Percentiles rank a stretch among this genome's conserved stretches.
Evolutionary conservation across 257 asterid species (phyloP).

Genomic region (Coffea canephora): DNA sequence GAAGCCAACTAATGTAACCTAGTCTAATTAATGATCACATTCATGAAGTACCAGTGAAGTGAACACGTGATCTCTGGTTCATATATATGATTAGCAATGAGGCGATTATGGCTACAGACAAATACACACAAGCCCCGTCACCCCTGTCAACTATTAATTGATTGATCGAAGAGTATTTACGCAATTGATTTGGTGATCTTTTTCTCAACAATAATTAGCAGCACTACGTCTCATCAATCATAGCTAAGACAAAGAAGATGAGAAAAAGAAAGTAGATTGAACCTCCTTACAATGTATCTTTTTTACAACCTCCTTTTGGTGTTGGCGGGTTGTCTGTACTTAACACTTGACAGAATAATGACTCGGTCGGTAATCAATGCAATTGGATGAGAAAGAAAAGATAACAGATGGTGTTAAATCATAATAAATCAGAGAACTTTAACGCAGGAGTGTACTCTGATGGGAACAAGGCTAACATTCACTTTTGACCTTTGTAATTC

Average conservation of each 20-base stretch:
- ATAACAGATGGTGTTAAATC: conserved; percentile 8
- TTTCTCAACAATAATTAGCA: conserved; percentile 3
- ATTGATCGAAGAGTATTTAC: background rate
- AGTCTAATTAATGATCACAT: background rate
- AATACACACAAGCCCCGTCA: background rate
- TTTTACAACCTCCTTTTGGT: background rate
- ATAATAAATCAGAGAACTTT: conserved; percentile 13
- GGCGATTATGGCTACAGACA: background rate
- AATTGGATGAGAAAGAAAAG: background rate
- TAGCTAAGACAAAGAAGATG: background rate
- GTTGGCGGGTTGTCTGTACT: conserved; percentile 39
- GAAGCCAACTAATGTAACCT: background rate
- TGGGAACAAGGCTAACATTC: conserved; percentile 39
- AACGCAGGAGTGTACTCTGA: background rate
- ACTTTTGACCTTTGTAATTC: conserved; percentile 46
- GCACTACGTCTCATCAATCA: background rate
- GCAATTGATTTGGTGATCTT: background rate
- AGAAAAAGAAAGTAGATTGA: background rate
- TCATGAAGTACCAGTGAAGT: background rate
- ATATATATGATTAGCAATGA: background rate
- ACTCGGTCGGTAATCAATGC: conserved; percentile 52
- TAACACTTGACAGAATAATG: conserved; percentile 25
- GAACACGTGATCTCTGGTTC: background rate
- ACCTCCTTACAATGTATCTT: background rate
- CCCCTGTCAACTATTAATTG: background rate